Conservation (phyloP, 306 rosid genomes). For the Lagenaria siceraria region DNA sequence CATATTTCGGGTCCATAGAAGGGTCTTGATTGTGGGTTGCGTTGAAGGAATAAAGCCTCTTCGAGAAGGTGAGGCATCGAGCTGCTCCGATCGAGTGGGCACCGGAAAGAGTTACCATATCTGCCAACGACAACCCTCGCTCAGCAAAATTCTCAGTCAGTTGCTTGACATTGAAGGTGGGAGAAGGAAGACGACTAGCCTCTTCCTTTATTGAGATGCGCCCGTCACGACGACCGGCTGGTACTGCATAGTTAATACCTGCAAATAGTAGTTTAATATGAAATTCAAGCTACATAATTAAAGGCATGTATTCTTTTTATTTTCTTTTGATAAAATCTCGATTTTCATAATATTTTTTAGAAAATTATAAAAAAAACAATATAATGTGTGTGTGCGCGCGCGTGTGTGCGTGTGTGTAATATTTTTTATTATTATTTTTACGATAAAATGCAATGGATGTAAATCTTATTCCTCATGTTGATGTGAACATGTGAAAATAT, state of each 20-base stretch:
- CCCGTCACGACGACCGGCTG: constrained; percentile 22
- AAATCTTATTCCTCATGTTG: too few species aligned
- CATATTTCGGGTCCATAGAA: constrained; percentile 15
- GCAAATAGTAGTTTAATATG: too few species aligned
- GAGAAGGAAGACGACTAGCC: neutral
- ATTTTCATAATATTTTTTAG: too few species aligned
- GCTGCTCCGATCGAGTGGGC: constrained; percentile 33
- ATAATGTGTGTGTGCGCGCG: too few species aligned
- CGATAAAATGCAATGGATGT: too few species aligned
- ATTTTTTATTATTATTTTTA: too few species aligned
- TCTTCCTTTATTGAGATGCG: constrained; percentile 10
- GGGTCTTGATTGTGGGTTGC: constrained; percentile 18
- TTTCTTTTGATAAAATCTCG: too few species aligned
- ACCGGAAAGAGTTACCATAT: constrained; percentile 29
- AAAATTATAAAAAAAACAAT: too few species aligned
- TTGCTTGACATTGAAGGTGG: neutral
- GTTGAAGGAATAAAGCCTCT: constrained; percentile 14
- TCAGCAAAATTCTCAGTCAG: neutral
- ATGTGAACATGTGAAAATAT: too few species aligned
- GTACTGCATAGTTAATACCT: constrained; percentile 10
- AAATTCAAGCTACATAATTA: too few species aligned
- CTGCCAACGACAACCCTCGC: constrained; percentile 15
- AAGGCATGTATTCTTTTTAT: too few species aligned
- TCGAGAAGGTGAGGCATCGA: constrained; percentile 18
- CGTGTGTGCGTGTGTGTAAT: too few species aligned